Percentiles rank a stretch among this genome's conserved stretches.
Evolutionary conservation across 768 basidiomycete genomes (phyloP).

Genomic region (Steccherinum ochraceum): DNA sequence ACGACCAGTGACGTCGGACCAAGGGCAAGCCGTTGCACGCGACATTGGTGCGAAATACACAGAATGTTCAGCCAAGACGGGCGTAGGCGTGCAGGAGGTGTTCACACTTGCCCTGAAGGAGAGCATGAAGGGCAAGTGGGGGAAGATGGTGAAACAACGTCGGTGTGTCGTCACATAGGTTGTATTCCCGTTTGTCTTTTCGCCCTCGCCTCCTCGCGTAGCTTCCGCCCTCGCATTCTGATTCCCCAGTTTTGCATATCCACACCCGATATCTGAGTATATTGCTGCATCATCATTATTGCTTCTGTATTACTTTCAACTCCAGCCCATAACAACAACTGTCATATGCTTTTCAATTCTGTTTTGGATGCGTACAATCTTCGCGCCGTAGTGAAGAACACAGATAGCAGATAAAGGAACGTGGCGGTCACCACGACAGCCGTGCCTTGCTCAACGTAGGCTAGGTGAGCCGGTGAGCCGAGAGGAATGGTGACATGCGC

Average conservation of each 20-base stretch:
- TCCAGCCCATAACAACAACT: constrained; percentile 7
- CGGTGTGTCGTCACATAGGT: constrained; percentile 59
- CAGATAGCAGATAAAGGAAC: constrained; percentile 28
- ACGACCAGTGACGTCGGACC: constrained; percentile 72
- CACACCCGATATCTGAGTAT: not conserved
- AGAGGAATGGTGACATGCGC: constrained; percentile 26
- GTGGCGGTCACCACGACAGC: constrained; percentile 22
- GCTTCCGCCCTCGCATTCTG: not conserved
- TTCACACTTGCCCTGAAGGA: constrained; percentile 86
- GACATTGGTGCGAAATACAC: constrained; percentile 92
- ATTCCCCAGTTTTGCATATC: not conserved
- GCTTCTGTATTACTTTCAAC: constrained; percentile 1
- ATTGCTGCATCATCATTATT: constrained; percentile 5
- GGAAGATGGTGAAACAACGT: constrained; percentile 61
- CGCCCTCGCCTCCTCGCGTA: not conserved
- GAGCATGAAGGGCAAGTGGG: constrained; percentile 78
- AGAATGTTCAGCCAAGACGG: constrained; percentile 94
- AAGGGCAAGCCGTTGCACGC: constrained; percentile 79
- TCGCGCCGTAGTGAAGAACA: constrained; percentile 20
- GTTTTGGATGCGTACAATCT: constrained; percentile 16
- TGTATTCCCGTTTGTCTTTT: no score
- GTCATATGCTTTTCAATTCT: constrained; percentile 16
- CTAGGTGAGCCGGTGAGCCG: constrained; percentile 25
- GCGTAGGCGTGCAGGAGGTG: constrained; percentile 84
- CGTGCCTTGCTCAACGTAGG: constrained; percentile 32